A percentile compares a stretch with the other conserved stretches of the same genome.
These are phyloP conservation scores for Patellifolia procumbens DNA, from an alignment of 179 eudicot species.

Conservation along the genomic window DNA sequence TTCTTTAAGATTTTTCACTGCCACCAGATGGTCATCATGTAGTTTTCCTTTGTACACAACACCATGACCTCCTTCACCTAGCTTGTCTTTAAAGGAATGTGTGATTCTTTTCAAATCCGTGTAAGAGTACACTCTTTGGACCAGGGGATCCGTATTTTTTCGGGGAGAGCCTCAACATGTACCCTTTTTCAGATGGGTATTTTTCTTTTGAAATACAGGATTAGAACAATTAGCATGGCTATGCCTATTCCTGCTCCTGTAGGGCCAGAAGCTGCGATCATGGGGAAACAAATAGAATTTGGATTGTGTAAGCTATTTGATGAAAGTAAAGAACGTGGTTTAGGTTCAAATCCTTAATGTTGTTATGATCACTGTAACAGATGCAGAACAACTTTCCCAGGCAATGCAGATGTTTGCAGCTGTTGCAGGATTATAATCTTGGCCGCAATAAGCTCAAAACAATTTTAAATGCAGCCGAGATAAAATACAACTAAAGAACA, in stretches of 20 bases:
- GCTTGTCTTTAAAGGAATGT: slow-evolving; percentile 32
- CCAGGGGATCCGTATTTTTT: slow-evolving; percentile 24
- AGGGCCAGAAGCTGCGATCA: slow-evolving; percentile 20
- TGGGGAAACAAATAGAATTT: neutral
- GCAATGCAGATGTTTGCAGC: too few species aligned
- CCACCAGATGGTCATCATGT: slow-evolving; percentile 29
- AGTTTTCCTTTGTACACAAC: slow-evolving; percentile 31
- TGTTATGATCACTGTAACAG: too few species aligned
- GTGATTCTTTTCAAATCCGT: slow-evolving; percentile 31
- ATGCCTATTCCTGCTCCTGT: slow-evolving; percentile 9
- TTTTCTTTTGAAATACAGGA: slow-evolving; percentile 6
- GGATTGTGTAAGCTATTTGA: too few species aligned
- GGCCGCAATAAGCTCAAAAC: too few species aligned
- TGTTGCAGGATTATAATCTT: too few species aligned
- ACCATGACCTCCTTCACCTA: slow-evolving; percentile 41
- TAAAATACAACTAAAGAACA: too few species aligned
- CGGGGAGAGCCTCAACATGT: slow-evolving; percentile 27
- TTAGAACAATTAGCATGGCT: slow-evolving; percentile 9
- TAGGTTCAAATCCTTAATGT: too few species aligned
- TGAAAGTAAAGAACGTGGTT: too few species aligned
- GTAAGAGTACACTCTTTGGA: slow-evolving; percentile 28
- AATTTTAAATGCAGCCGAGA: too few species aligned
- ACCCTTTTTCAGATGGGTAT: slow-evolving; percentile 6
- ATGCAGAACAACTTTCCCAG: too few species aligned
- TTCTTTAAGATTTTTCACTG: slow-evolving; percentile 35